phyloP scores from a whole-genome alignment of 352 stramenopile genomes.

The Phytophthora ohioensis region DNA sequence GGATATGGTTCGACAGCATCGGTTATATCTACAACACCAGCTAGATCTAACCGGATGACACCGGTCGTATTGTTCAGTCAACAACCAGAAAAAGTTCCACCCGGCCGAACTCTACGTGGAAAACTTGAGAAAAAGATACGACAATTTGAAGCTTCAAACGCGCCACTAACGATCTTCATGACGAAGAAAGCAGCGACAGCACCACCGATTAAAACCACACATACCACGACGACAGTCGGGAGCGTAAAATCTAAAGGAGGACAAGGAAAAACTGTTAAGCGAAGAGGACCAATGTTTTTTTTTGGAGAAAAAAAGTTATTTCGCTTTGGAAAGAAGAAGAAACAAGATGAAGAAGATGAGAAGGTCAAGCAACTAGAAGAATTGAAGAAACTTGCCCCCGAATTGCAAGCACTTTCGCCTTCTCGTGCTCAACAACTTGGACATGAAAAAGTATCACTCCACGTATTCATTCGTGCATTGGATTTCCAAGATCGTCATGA shows the following conservation, averaged over 20 bases:
- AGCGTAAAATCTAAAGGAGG: not conserved
- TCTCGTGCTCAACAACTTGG: conserved; percentile 31
- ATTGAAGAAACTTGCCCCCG: conserved; percentile 7
- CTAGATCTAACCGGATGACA: not conserved
- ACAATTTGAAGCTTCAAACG: conserved; percentile 42
- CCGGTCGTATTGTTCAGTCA: conserved; percentile 39
- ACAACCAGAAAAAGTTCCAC: conserved; percentile 38
- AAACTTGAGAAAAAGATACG: conserved; percentile 46
- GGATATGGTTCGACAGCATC: not conserved
- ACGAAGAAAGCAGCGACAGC: conserved; percentile 28
- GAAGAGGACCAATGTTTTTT: conserved; percentile 18
- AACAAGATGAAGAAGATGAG: conserved; percentile 26
- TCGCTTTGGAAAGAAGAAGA: conserved; percentile 38
- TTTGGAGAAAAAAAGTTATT: conserved; percentile 40
- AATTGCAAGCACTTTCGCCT: conserved; percentile 32
- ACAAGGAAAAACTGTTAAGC: conserved; percentile 14
- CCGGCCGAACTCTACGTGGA: conserved; percentile 19
- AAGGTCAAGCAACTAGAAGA: conserved; percentile 15
- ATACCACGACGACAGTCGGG: not conserved
- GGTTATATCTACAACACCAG: not conserved
- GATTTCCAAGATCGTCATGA: conserved; percentile 31
- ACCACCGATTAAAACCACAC: conserved; percentile 1
- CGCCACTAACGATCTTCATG: conserved; percentile 39
- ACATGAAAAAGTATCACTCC: conserved; percentile 29
- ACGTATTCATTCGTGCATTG: conserved; percentile 45